Conservation (phyloP, 2,329 filamentous ascomycete genomes). For the Ophiocordyceps robertsii region DNA sequence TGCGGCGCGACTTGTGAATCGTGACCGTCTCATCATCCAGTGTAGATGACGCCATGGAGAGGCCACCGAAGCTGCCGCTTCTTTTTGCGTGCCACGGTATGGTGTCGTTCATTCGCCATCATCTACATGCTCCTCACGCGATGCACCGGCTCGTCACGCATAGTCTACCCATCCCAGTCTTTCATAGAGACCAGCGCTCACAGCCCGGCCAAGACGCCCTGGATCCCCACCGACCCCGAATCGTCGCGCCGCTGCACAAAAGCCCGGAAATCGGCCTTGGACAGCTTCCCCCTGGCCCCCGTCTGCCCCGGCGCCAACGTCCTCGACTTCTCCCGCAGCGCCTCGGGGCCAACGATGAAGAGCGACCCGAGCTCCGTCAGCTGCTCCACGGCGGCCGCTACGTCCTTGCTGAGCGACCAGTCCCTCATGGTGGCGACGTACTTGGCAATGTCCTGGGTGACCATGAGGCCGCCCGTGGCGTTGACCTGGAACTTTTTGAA, state of each 20-base stretch:
- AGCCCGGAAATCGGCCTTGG: conserved; percentile 61
- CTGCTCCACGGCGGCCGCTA: conserved; percentile 62
- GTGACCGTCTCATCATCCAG: neutral
- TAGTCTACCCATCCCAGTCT: neutral
- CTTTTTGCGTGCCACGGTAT: too few species aligned
- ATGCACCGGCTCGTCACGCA: neutral
- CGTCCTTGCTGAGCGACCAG: conserved; percentile 63
- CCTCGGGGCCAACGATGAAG: conserved; percentile 83
- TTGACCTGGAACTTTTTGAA: conserved; percentile 92
- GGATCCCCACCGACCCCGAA: conserved; percentile 65
- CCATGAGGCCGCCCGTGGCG: conserved; percentile 84
- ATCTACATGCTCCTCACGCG: neutral
- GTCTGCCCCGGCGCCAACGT: conserved; percentile 33
- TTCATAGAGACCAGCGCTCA: conserved; percentile 9
- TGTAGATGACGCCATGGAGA: too few species aligned
- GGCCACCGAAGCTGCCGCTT: too few species aligned
- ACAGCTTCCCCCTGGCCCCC: conserved; percentile 38
- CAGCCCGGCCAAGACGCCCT: conserved; percentile 62
- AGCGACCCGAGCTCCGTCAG: conserved; percentile 87
- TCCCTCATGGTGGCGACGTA: conserved; percentile 77
- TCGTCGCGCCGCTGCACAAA: conserved; percentile 83
- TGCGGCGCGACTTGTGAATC: conserved; percentile 19
- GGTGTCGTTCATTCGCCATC: too few species aligned
- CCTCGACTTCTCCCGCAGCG: conserved; percentile 56
- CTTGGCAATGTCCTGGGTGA: conserved; percentile 89